These are phyloP conservation scores for Fusarium miscanthi DNA, from an alignment of 2,329 filamentous ascomycete species.

Conservation along the genomic window DNA sequence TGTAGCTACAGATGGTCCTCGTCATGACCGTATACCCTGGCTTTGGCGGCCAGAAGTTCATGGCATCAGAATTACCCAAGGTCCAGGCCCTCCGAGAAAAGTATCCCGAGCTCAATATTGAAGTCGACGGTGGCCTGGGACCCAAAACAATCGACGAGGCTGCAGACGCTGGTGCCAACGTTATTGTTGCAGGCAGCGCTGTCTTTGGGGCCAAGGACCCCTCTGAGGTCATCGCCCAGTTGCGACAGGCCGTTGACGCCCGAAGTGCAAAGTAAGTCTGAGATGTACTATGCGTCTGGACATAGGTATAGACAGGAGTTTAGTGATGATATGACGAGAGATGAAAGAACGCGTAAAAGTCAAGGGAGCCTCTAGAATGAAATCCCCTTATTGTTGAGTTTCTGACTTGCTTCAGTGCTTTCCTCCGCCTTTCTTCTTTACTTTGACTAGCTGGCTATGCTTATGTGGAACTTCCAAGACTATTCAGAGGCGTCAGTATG, in stretches of 20 bases:
- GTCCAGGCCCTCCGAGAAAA: slow-evolving; percentile 83
- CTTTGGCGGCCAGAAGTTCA: slow-evolving; percentile 98
- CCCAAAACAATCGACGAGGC: slow-evolving; percentile 92
- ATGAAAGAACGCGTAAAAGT: slow-evolving; percentile 17
- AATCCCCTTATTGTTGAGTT: slow-evolving; percentile 1
- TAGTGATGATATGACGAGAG: slow-evolving; percentile 32
- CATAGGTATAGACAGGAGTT: slow-evolving; percentile 36
- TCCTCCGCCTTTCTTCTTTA: slow-evolving; percentile 1
- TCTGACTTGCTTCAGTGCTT: slow-evolving; percentile 18
- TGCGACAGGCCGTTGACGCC: slow-evolving; percentile 83
- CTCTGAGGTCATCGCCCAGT: slow-evolving; percentile 82
- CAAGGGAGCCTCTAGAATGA: slow-evolving; percentile 1
- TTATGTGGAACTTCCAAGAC: neutral
- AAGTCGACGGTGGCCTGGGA: slow-evolving; percentile 93
- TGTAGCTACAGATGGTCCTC: slow-evolving; percentile 82
- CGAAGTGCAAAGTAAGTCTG: slow-evolving; percentile 52
- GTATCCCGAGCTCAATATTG: slow-evolving; percentile 95
- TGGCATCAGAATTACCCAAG: slow-evolving; percentile 95
- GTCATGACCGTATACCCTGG: slow-evolving; percentile 98
- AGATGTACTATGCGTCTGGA: slow-evolving; percentile 1
- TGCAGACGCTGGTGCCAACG: slow-evolving; percentile 94
- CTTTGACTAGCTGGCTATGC: slow-evolving; percentile 1
- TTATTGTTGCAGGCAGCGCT: slow-evolving; percentile 96
- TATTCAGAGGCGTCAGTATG: neutral
- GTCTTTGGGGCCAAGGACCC: slow-evolving; percentile 95